These are phyloP conservation scores for Monosporascus sp. DNA, from an alignment of 2,329 filamentous ascomycete species.

Conservation along the genomic window DNA sequence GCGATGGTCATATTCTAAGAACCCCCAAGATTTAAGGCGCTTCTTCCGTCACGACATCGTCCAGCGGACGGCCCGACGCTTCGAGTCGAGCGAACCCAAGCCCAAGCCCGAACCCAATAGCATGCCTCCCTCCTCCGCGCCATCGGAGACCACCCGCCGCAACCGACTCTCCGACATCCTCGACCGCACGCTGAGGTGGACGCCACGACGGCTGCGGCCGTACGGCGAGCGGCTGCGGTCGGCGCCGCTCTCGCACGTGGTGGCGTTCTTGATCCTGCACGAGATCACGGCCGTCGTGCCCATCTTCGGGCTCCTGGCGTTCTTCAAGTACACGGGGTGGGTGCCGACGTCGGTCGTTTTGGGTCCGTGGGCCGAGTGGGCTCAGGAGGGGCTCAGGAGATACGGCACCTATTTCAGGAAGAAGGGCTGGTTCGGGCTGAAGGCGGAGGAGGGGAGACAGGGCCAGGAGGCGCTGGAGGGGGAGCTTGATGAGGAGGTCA, in stretches of 20 bases:
- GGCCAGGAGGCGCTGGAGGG: slow-evolving; percentile 21
- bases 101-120: background rate
- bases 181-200: slow-evolving; percentile 31
- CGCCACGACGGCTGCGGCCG: slow-evolving; percentile 62
- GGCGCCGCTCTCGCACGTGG: slow-evolving; percentile 76
- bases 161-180: slow-evolving; percentile 42
- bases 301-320: slow-evolving; percentile 64
- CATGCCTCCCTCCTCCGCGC: slow-evolving; percentile 1
- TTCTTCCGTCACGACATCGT: background rate
- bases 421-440: slow-evolving; percentile 76
- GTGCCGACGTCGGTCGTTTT: slow-evolving; percentile 55
- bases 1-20: background rate
- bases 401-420: slow-evolving; percentile 73
- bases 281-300: slow-evolving; percentile 86
- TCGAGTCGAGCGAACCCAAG: slow-evolving; percentile 3
- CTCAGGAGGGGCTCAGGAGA: slow-evolving; percentile 59
- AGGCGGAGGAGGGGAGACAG: slow-evolving; percentile 23
- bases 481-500: slow-evolving; percentile 26
- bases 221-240: slow-evolving; percentile 66
- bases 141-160: slow-evolving; percentile 7
- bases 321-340: slow-evolving; percentile 77
- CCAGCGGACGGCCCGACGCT: slow-evolving; percentile 7
- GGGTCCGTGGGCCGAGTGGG: slow-evolving; percentile 43
- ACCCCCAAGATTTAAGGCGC: background rate
- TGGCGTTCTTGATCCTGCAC: slow-evolving; percentile 84